Evolutionary conservation across 1,284 basidiomycete genomes (phyloP).

Genomic region (Ustilago tritici): DNA sequence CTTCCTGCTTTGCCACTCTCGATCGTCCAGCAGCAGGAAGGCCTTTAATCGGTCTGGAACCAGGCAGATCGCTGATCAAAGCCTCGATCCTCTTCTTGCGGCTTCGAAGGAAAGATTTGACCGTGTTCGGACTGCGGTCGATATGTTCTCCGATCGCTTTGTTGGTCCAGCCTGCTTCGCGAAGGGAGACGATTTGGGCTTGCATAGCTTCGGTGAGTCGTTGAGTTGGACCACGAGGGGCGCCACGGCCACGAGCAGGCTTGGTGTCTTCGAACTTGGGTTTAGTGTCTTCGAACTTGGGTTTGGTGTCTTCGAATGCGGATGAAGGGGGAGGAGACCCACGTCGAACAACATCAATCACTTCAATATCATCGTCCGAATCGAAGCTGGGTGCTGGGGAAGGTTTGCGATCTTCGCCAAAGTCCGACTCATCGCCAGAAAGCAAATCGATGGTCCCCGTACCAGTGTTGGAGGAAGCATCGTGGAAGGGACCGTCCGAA

Average conservation of each 20-base stretch:
- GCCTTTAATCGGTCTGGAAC: not conserved
- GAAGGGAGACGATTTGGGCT: slow-evolving; percentile 18
- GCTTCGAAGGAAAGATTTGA: slow-evolving; percentile 10
- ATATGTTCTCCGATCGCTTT: slow-evolving; percentile 13
- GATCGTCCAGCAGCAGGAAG: not conserved
- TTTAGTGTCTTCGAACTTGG: not conserved
- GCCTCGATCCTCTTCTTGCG: not conserved
- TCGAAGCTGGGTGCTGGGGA: not conserved
- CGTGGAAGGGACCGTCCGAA: slow-evolving; percentile 1
- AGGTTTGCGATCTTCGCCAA: slow-evolving; percentile 8
- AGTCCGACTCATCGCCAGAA: not conserved
- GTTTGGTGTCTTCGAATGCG: not conserved
- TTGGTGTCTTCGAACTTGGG: not conserved
- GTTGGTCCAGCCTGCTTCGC: slow-evolving; percentile 9
- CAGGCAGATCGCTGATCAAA: slow-evolving; percentile 5
- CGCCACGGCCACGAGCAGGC: not conserved
- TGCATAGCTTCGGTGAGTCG: slow-evolving; percentile 11
- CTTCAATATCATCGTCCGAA: not conserved
- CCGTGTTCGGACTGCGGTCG: not conserved
- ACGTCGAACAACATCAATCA: not conserved
- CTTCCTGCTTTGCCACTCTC: not conserved
- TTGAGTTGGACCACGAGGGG: not conserved
- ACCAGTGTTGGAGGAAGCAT: slow-evolving; percentile 3
- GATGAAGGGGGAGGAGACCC: not conserved
- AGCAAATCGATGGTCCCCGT: not conserved